These are phyloP conservation scores for Leccinum aurantiacum DNA, from an alignment of 768 basidiomycete species.

Conservation along the genomic window DNA sequence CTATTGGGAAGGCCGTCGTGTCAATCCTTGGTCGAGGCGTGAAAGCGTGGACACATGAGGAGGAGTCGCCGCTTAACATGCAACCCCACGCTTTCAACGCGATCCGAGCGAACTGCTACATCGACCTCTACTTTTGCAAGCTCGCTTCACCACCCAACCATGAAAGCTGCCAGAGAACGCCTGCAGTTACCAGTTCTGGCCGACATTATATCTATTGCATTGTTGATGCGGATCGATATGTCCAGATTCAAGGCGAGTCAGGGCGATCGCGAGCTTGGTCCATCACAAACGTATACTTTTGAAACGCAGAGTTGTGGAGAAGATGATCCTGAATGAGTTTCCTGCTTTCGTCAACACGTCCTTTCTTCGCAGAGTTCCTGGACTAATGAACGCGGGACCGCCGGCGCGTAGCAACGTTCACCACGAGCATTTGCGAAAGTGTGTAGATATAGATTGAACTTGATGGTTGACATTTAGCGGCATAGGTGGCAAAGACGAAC, in stretches of 20 bases:
- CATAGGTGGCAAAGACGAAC: constrained; percentile 40
- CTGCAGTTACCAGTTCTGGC: constrained; percentile 12
- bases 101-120: constrained; percentile 13
- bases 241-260: constrained; percentile 37
- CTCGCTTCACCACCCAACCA: constrained; percentile 39
- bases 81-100: constrained; percentile 49
- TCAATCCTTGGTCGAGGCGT: constrained; percentile 17
- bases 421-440: constrained; percentile 32
- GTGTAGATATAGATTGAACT: constrained; percentile 41
- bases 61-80: constrained; percentile 23
- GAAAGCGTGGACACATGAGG: constrained; percentile 19
- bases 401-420: constrained; percentile 29
- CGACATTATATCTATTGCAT: constrained; percentile 45
- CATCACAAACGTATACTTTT: constrained; percentile 46
- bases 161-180: constrained; percentile 35
- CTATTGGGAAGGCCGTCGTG: constrained; percentile 28
- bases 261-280: constrained; percentile 40
- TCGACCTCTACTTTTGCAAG: constrained; percentile 23
- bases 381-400: neutral
- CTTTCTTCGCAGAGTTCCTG: constrained; percentile 1
- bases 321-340: constrained; percentile 33
- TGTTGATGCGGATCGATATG: constrained; percentile 27
- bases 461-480: constrained; percentile 33
- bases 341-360: constrained; percentile 10
- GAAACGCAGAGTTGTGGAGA: constrained; percentile 28